Conservation (phyloP, 148 eudicot species). For the Persicaria tinctoria region DNA sequence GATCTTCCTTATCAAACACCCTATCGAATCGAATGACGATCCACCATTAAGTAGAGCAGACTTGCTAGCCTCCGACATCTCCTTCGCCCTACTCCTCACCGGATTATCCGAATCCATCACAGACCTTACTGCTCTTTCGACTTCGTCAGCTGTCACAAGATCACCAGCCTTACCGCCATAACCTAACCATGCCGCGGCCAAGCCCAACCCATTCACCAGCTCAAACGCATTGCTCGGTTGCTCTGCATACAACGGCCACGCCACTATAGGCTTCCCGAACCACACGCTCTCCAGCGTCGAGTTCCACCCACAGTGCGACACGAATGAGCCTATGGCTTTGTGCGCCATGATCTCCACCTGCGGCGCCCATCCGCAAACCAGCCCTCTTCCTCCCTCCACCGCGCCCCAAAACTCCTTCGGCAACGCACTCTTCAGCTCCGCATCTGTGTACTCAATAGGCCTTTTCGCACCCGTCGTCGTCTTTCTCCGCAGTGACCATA, state of each 20-base stretch:
- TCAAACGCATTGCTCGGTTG: conserved; percentile 19
- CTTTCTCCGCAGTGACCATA: conserved; percentile 22
- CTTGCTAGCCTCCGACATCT: conserved; percentile 13
- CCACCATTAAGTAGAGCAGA: conserved; percentile 19
- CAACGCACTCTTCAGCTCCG: conserved; percentile 11
- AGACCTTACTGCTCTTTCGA: conserved; percentile 15
- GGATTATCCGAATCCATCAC: conserved; percentile 12
- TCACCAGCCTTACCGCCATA: background rate
- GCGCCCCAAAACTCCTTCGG: conserved; percentile 19
- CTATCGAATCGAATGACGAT: conserved; percentile 13
- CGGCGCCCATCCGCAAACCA: conserved; percentile 26
- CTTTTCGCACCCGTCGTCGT: background rate
- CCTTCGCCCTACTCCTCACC: conserved; percentile 12
- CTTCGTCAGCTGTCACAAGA: conserved; percentile 15
- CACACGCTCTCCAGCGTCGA: conserved; percentile 21
- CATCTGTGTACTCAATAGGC: conserved; percentile 15
- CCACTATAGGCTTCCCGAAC: conserved; percentile 15
- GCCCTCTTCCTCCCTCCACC: conserved; percentile 14
- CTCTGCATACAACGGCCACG: conserved; percentile 21
- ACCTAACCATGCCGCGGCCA: conserved; percentile 13
- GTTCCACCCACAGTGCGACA: conserved; percentile 27
- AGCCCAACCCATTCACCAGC: conserved; percentile 17
- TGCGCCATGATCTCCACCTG: conserved; percentile 18
- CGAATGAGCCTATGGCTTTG: conserved; percentile 14
- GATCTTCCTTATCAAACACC: conserved; percentile 4